These are phyloP conservation scores for Termitomyces sp. DNA, from an alignment of 768 basidiomycete species.

Conservation along the genomic window DNA sequence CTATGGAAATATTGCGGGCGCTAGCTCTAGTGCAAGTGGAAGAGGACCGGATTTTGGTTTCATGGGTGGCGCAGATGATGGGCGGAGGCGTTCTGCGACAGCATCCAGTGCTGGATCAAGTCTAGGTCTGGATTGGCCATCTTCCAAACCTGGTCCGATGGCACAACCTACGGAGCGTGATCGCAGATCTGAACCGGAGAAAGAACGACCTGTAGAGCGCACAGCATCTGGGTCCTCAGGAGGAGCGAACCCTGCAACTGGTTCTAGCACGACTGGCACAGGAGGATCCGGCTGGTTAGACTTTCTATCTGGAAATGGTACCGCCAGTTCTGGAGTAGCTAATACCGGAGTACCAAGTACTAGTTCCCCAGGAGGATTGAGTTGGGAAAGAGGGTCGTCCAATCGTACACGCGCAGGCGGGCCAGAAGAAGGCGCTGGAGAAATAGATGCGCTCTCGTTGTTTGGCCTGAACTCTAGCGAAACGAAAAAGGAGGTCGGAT, in stretches of 20 bases:
- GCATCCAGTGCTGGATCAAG: neutral
- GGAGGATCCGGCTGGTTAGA: conserved; percentile 7
- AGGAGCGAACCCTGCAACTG: neutral
- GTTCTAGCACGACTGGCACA: neutral
- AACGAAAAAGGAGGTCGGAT: conserved; percentile 7
- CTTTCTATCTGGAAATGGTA: conserved; percentile 5
- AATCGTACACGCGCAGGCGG: neutral
- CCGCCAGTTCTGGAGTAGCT: neutral
- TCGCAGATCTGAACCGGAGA: neutral
- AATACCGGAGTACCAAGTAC: neutral
- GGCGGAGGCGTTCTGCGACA: conserved; percentile 2
- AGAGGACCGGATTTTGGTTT: neutral
- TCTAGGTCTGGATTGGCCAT: conserved; percentile 3
- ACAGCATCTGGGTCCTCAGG: conserved; percentile 4
- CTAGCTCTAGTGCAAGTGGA: neutral
- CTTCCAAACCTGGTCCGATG: neutral
- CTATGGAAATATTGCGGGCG: neutral
- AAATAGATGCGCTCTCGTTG: conserved; percentile 1
- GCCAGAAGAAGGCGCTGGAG: neutral
- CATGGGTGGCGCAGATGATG: neutral
- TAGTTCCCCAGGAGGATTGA: neutral
- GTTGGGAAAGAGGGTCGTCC: conserved; percentile 5
- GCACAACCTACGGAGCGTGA: neutral
- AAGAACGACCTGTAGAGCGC: neutral
- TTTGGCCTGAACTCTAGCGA: conserved; percentile 4